A percentile compares a stretch with the other conserved stretches of the same genome.
These are phyloP conservation scores for Ceriops decandra DNA, from an alignment of 345 rosid species.

Conservation along the genomic window DNA sequence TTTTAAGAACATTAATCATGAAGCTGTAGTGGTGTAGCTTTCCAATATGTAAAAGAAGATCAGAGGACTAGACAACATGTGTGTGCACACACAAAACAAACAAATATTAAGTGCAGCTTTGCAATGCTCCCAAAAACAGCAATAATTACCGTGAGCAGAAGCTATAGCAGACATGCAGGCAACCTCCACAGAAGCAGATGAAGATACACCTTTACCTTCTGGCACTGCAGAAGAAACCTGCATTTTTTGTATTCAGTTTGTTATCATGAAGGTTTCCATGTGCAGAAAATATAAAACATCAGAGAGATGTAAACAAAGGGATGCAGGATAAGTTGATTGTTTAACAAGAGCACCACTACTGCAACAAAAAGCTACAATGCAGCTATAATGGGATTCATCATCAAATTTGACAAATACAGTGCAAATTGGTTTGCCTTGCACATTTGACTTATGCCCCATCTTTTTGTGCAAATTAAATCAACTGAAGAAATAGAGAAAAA, in stretches of 20 bases:
- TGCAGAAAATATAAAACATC: neutral
- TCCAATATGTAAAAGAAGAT: too few relatives aligned
- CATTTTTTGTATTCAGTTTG: conserved; percentile 15
- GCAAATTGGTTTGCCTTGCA: too few relatives aligned
- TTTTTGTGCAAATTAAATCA: conserved; percentile 1
- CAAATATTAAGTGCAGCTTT: neutral
- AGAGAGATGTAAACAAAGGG: neutral
- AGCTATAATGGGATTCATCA: too few relatives aligned
- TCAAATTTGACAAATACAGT: neutral
- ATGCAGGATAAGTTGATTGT: too few relatives aligned
- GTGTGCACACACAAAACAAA: neutral
- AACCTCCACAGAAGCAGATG: conserved; percentile 96
- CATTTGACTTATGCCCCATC: neutral
- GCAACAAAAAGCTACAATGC: too few relatives aligned
- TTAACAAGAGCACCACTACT: too few relatives aligned
- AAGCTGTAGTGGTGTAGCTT: too few relatives aligned
- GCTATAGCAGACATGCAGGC: conserved; percentile 97
- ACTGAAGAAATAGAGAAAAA: too few relatives aligned
- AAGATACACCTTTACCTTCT: conserved; percentile 98
- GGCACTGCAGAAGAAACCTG: conserved; percentile 98
- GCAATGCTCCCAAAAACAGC: neutral
- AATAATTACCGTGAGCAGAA: conserved; percentile 76
- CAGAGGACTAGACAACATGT: too few relatives aligned
- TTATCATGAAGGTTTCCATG: conserved; percentile 1
- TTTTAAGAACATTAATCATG: too few relatives aligned